A percentile compares a stretch with the other conserved stretches of the same genome.
Evolutionary conservation across 2,329 filamentous ascomycete species (phyloP).

Genomic region (Venturiaceae sp.): DNA sequence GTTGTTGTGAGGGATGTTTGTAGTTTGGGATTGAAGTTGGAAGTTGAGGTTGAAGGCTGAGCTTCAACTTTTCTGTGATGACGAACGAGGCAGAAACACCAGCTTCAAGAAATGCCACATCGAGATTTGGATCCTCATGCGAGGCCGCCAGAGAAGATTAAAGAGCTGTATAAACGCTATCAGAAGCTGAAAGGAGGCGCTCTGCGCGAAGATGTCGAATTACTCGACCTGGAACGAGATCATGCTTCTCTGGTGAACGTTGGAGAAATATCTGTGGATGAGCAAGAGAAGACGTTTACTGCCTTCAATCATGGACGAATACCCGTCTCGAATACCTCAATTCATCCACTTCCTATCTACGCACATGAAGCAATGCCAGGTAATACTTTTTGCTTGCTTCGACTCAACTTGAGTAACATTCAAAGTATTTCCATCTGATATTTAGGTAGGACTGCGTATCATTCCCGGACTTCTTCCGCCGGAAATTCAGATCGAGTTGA

Average conservation of each 20-base stretch:
- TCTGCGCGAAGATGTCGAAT: conserved; percentile 34
- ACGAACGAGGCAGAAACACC: neutral
- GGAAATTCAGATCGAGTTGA: conserved; percentile 55
- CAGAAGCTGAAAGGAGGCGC: conserved; percentile 48
- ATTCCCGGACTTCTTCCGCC: conserved; percentile 65
- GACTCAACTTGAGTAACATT: no score
- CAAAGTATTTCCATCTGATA: conserved; percentile 11
- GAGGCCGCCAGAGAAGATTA: conserved; percentile 62
- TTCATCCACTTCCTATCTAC: conserved; percentile 33
- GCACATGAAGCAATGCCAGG: conserved; percentile 60
- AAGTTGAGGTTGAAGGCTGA: neutral
- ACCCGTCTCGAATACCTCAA: neutral
- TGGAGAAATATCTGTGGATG: conserved; percentile 16
- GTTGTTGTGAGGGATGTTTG: neutral
- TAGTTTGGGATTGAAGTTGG: neutral
- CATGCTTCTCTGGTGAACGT: conserved; percentile 14
- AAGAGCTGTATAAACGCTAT: conserved; percentile 65
- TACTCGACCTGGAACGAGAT: conserved; percentile 30
- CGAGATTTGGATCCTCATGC: conserved; percentile 61
- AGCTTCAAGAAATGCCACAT: neutral
- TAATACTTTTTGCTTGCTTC: conserved; percentile 26
- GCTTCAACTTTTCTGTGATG: neutral
- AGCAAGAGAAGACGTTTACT: conserved; percentile 14
- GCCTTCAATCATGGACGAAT: conserved; percentile 1
- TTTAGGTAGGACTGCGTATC: conserved; percentile 60